phyloP scores from a whole-genome alignment of 2,329 filamentous ascomycete species.

The Gaeumannomyces tritici region DNA sequence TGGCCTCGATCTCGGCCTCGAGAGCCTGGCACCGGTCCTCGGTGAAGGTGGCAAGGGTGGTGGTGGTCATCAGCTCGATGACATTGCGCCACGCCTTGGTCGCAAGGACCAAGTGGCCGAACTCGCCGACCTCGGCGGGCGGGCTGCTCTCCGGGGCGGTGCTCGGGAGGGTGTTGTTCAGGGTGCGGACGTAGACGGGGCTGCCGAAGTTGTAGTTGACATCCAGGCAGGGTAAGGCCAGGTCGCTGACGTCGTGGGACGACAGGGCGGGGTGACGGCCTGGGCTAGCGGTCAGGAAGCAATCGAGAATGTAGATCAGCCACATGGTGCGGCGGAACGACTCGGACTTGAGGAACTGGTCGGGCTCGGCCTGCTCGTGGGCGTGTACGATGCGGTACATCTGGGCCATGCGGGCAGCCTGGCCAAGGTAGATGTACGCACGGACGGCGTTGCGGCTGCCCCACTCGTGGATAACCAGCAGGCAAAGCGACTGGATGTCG shows the following conservation, averaged over 20 bases:
- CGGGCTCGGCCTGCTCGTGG: constrained; percentile 39
- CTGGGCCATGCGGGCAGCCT: constrained; percentile 54
- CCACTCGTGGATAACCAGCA: constrained; percentile 55
- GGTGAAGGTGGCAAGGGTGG: constrained; percentile 39
- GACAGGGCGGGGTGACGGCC: constrained; percentile 48
- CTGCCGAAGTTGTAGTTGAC: constrained; percentile 56
- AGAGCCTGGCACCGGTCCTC: constrained; percentile 42
- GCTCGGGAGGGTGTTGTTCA: constrained; percentile 29
- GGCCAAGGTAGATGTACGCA: constrained; percentile 53
- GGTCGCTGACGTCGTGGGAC: constrained; percentile 42
- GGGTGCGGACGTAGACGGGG: constrained; percentile 47
- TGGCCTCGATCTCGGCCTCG: constrained; percentile 43
- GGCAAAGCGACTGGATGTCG: constrained; percentile 51
- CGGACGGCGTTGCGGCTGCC: constrained; percentile 51
- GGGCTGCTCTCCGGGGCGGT: constrained; percentile 23
- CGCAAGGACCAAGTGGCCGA: constrained; percentile 51
- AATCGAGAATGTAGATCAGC: constrained; percentile 55
- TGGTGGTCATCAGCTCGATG: constrained; percentile 50
- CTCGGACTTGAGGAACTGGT: constrained; percentile 52
- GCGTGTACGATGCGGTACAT: constrained; percentile 52
- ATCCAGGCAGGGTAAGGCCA: constrained; percentile 48
- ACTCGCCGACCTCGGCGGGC: constrained; percentile 48
- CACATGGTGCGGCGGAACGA: constrained; percentile 52
- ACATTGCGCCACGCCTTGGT: constrained; percentile 53
- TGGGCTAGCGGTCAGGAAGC: constrained; percentile 51